Conservation (phyloP, 148 eudicot genomes). For the Camellia lanceoleosa region DNA sequence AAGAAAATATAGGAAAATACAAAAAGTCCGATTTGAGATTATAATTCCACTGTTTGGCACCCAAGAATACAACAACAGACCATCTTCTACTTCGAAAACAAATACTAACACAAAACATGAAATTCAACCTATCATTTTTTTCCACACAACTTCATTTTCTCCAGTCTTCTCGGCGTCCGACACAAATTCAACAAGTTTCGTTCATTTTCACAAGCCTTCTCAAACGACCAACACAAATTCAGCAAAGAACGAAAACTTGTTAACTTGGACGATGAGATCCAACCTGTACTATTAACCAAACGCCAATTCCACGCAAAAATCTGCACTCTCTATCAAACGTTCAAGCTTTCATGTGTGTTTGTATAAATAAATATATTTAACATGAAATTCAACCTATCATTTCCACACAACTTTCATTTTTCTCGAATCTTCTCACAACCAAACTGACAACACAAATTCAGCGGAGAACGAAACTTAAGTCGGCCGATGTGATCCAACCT, state of each 20-base stretch:
- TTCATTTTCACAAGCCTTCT: neutral
- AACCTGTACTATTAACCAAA: neutral
- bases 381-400: too few species aligned
- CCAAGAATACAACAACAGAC: too few species aligned
- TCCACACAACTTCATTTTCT: neutral
- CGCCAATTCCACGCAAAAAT: neutral
- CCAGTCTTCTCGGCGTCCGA: neutral
- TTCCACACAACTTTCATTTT: neutral
- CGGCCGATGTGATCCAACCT: neutral
- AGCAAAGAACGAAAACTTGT: neutral
- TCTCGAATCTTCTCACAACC: too few species aligned
- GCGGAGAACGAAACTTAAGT: neutral
- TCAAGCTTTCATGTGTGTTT: neutral
- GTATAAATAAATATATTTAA: too few species aligned
- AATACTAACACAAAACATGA: too few species aligned
- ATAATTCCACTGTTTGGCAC: too few species aligned
- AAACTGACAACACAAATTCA: neutral
- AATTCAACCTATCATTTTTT: neutral
- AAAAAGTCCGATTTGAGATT: neutral
- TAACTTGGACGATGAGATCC: neutral
- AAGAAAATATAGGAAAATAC: neutral
- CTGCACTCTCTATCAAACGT: neutral
- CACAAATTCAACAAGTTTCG: neutral
- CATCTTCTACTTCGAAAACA: neutral
- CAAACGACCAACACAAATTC: neutral